phyloP scores from a whole-genome alignment of 768 basidiomycete genomes.

The Lactarius sp. region DNA sequence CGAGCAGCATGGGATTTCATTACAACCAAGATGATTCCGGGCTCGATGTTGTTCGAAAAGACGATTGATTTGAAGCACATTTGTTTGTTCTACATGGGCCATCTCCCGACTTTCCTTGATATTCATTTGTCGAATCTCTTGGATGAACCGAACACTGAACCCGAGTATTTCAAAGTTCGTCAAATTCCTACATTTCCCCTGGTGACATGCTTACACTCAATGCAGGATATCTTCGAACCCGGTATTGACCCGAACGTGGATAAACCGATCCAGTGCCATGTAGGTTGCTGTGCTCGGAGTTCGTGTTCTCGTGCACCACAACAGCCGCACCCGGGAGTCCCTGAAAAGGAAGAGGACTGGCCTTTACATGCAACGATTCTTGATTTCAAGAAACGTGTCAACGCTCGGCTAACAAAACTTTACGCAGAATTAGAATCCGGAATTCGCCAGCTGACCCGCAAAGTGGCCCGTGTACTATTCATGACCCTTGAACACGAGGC shows the following conservation, averaged over 20 bases:
- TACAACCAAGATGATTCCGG: too few species aligned
- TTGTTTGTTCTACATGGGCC: conserved; percentile 94
- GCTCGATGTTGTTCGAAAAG: conserved; percentile 79
- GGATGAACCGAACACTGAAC: conserved; percentile 76
- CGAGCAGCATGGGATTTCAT: too few species aligned
- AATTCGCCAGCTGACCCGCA: conserved; percentile 49
- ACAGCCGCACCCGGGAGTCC: conserved; percentile 88
- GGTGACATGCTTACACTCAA: too few species aligned
- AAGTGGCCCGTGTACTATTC: conserved; percentile 67
- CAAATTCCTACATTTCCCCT: neutral
- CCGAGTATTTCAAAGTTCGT: conserved; percentile 68
- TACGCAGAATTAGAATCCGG: conserved; percentile 67
- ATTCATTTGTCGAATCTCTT: conserved; percentile 79
- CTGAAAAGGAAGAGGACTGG: conserved; percentile 78
- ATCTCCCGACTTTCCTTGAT: conserved; percentile 89
- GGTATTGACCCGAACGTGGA: conserved; percentile 96
- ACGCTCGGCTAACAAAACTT: conserved; percentile 61
- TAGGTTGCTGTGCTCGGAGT: conserved; percentile 35
- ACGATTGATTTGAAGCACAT: conserved; percentile 94
- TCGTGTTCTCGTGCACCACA: neutral
- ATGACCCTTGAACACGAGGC: conserved; percentile 91
- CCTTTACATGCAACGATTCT: conserved; percentile 67
- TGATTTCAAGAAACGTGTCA: conserved; percentile 71
- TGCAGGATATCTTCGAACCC: conserved; percentile 76
- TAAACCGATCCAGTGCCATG: conserved; percentile 82